Evolutionary conservation across 2,329 filamentous ascomycete genomes (phyloP), one percentile per base, ranked within the genome.

Genomic region (Pseudopyrenochaeta lycopersici): DNA sequence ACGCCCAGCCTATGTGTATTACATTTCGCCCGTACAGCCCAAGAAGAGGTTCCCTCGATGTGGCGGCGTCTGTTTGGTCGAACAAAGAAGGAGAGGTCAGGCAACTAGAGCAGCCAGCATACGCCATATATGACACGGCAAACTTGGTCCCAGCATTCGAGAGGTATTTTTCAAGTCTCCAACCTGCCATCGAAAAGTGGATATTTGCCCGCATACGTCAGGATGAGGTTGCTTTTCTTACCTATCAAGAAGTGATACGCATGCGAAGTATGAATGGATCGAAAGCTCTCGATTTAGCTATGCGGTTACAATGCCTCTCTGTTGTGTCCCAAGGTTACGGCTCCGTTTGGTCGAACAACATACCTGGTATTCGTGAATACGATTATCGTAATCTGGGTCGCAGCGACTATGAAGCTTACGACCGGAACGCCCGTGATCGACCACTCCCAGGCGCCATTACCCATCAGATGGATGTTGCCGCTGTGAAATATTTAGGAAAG

Each of bases 251-350:
- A 54, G 71, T 71, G 1, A 49, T 68, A n/a, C 62, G 73, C 20
- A 61, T 73, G 54, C 65, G 69, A 4, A 43, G 49, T 15, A 56
- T 61, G 14, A 60, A 55, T 20, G 54, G 52, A 29, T 62, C 66
- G 21, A 64, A 62, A 38, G 58, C 64, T n/a, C 62, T 76, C 10
- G 64, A 68, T 30, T 43, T 71, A 18, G 71, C 68, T 11, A 67
- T 76, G 64, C 62, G 67, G 20, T 52, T 76, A 11, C 70, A 74
- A 27, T 73, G 71, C 43, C 58, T 73, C 3, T 74, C 73, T 2
- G 63, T 75, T 10, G 65, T 75, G 11, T 74, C 71, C 9, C 73
- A 76, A 52, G 73, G 73, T 14, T 76, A 74, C 33, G 73, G 73
- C n/a, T 68, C 67, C 0, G 71, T 75, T 14, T 66, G 57, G 54